phyloP scores from a whole-genome alignment of 2,329 filamentous ascomycete species.

The Fusarium annulatum region DNA sequence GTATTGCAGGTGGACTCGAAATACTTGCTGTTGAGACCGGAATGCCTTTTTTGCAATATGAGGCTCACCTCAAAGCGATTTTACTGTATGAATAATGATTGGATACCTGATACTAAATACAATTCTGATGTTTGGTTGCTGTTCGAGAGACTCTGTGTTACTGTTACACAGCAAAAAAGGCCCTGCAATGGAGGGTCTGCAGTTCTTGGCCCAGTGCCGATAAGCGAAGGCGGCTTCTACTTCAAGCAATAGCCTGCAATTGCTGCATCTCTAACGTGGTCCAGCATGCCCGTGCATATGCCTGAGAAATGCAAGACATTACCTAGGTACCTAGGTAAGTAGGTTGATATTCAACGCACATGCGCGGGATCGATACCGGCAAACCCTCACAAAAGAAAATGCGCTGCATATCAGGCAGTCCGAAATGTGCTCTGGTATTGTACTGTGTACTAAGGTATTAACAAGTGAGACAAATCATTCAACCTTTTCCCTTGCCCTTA shows the following conservation, averaged over 20 bases:
- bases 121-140: not conserved
- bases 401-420: not conserved
- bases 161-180: constrained; percentile 2
- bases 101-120: not conserved
- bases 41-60: not conserved
- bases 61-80: not conserved
- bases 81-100: not conserved
- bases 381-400: not conserved
- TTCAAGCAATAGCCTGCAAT: constrained; percentile 3
- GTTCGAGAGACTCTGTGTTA: not conserved
- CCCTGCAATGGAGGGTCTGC: constrained; percentile 5
- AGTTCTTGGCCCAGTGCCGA: constrained; percentile 42
- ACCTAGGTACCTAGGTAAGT: not conserved
- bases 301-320: not conserved
- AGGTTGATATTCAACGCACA: not conserved
- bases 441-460: constrained; percentile 33
- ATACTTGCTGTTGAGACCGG: not conserved
- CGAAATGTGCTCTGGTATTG: constrained; percentile 19
- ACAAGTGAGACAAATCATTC: constrained; percentile 27
- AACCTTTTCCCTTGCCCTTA: constrained; percentile 21
- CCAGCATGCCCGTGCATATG: not conserved
- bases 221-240: constrained; percentile 35
- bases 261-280: constrained; percentile 8
- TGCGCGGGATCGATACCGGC: not conserved
- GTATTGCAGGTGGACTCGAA: not conserved